Base-by-base conservation (phyloP, 1,139 yeast genomes). In the Zhuliangozyma blackwelliae region DNA sequence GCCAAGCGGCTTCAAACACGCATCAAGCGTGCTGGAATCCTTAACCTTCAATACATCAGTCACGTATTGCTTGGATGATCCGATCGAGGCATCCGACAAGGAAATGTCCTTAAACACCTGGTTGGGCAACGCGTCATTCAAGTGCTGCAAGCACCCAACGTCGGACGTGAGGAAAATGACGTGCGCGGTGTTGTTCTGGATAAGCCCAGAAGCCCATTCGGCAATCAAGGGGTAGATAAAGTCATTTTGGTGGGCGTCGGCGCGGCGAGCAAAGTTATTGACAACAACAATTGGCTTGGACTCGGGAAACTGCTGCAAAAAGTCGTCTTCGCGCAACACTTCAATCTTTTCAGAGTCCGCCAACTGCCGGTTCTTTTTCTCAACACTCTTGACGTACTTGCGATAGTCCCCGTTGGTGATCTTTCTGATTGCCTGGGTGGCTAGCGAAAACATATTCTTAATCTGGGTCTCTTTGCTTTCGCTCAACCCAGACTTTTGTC, bases 401-500 rank as follows among this genome's bases (percentile, higher is more conserved):
- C 45, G 40, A 40, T 65, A 89, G 50, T 35, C 72, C 10, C 47
- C 39, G 31, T 62, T 54, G 1, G 97, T 88, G 8, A 88, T 73
- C 20, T 75, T 76, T 46, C 90, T 72, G 22, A 92, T 69, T 0
- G 96, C 90, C 49, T 77, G 78, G 16, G 82, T 64, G 0, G 95
- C 75, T 31, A 90, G 75, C 35, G 78, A 75, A 32, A 92, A 72
- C 79, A 92, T 90, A 47, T 82, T 82, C 57, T 86, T 82, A 45
- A 85, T 75, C 55, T 89, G 97, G 0, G 85, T 68, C 46, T 92
- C 97, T 41, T 81, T 81, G 1, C 88, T 69, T 55, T 92, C 97
- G 25, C 95, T 78, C 38, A 92, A 68, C 0, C 97, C 97, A 1
- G 96, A 83, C 52, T 88, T 88, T 57, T 89, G 97, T 0, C 98